Evolutionary conservation across 305 asterid genomes (phyloP).

Genomic region (Withania somnifera): DNA sequence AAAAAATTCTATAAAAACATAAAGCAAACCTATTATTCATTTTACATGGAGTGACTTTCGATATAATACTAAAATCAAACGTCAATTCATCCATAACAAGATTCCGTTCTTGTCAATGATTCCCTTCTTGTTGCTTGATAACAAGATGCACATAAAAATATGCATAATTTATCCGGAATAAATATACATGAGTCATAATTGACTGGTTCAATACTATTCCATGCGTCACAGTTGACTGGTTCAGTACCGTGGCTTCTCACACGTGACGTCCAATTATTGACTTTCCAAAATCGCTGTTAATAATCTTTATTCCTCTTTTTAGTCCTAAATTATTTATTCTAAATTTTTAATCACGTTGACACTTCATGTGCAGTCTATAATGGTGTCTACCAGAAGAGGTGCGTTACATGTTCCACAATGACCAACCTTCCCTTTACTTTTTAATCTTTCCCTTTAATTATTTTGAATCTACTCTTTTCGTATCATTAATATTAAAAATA

Average conservation of each 20-base stretch:
- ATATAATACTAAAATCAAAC: too few relatives aligned
- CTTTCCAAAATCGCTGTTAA: neutral
- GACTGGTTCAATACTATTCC: neutral
- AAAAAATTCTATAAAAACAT: too few relatives aligned
- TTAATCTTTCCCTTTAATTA: neutral
- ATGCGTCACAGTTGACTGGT: neutral
- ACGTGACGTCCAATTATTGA: too few relatives aligned
- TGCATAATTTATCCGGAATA: neutral
- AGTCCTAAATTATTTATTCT: neutral
- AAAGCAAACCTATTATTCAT: too few relatives aligned
- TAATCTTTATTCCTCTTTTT: neutral
- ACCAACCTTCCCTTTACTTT: neutral
- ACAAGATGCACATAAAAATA: neutral
- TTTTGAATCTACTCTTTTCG: neutral
- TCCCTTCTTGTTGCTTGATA: neutral
- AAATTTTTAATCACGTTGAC: neutral
- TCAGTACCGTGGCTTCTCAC: too few relatives aligned
- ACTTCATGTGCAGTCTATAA: neutral
- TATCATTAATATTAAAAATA: too few relatives aligned
- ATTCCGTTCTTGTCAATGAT: too few relatives aligned
- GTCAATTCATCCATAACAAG: too few relatives aligned
- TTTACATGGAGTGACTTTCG: too few relatives aligned
- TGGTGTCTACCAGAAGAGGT: neutral
- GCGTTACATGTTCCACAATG: neutral
- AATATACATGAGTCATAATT: neutral